Base-by-base conservation (phyloP, 805 yeast genomes). In the Dipodascus albidus region DNA sequence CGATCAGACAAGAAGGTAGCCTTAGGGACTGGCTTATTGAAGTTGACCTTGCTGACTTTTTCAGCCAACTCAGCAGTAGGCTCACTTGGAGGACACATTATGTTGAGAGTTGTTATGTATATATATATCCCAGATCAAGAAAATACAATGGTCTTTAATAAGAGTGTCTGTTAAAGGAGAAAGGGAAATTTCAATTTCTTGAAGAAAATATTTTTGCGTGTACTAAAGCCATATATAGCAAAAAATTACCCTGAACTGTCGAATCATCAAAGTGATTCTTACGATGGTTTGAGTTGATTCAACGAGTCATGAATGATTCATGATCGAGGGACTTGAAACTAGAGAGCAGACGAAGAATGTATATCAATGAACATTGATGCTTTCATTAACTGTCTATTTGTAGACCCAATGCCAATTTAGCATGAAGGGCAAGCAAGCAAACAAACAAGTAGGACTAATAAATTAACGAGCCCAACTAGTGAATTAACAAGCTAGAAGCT, bases 1-100 rank as follows among this genome's bases (percentile, higher is more conserved):
- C 99, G 84, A 58, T 83, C 79, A 42, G 83, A 88, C 62, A 93
- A 78, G 67, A 85, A 93, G 58, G 71, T 82, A n/a, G 96, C 96
- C 67, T 82, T 82, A 24, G 96, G 95, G 54, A 82, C 83, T 17
- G 51, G 53, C 55, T 53, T 38, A 19, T 38, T 38, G 20, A 38
- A 11, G 44, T 38, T 38, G 44, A 38, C 44, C 48, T 70, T 68
- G 55, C 74, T 75, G 27, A 78, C 78, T 65, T 80, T 72, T 53
- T 73, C 73, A 53, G 72, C 72, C 54, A 77, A 71, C 61, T 74
- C 76, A 59, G 74, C 50, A 27, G 54, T 55, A 15, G 51, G 51
- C 38, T 56, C 55, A 15, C 53, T 2, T 2, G 33, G 27, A 2
- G 31, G 33, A 2, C 33, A 22, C 27, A 24, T 47, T 44, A 19